Conservation (phyloP, 805 yeast genomes). For the Saturnispora dispora region DNA sequence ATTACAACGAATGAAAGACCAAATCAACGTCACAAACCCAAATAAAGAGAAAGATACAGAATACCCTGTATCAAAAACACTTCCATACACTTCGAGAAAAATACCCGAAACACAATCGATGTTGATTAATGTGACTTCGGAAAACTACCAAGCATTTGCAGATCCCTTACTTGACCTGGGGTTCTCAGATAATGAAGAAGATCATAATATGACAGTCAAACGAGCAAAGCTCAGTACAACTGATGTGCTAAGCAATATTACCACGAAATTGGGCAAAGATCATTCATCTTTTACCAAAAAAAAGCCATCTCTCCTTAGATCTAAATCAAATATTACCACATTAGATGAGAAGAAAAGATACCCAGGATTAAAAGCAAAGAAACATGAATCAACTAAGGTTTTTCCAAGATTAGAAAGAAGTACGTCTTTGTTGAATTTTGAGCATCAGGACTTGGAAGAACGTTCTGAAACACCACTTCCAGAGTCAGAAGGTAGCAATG, state of each 20-base stretch:
- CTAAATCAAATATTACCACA: not conserved
- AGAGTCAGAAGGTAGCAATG: not conserved
- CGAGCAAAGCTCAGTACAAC: not conserved
- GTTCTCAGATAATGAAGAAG: conserved; percentile 4
- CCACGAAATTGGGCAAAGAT: not conserved
- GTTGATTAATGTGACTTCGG: not conserved
- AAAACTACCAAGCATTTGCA: not conserved
- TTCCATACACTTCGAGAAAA: not conserved
- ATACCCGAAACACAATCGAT: not conserved
- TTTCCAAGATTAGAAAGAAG: not conserved
- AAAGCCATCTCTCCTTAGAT: not conserved
- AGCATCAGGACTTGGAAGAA: not conserved
- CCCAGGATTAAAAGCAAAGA: not conserved
- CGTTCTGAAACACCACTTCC: not conserved
- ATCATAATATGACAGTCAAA: not conserved
- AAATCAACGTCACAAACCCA: not conserved
- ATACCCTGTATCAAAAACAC: not conserved
- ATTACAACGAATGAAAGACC: not conserved
- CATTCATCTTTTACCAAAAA: not conserved
- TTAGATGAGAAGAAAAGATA: not conserved
- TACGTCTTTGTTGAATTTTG: not conserved
- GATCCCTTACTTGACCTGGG: conserved; percentile 3
- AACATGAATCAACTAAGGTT: not conserved
- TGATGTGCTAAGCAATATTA: not conserved
- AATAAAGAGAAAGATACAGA: not conserved